phyloP scores from a whole-genome alignment of 2,329 filamentous ascomycete species.

The Epichloe glyceriae region DNA sequence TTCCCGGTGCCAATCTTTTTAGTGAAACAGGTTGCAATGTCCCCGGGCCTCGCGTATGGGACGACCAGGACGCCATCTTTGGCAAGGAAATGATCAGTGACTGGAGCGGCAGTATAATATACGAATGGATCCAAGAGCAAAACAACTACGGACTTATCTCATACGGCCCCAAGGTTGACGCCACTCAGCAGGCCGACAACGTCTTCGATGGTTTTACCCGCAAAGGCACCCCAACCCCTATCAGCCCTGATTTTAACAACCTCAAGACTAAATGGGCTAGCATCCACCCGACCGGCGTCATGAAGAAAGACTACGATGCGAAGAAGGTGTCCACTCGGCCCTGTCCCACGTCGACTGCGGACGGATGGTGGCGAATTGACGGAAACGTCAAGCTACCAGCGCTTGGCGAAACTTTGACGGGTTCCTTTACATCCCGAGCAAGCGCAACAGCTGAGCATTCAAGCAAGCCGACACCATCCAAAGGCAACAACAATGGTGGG shows the following conservation, averaged over 20 bases:
- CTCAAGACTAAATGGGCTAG: slow-evolving; percentile 65
- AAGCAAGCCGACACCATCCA: background rate
- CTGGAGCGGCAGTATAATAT: slow-evolving; percentile 69
- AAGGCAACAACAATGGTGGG: background rate
- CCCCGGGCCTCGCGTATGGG: slow-evolving; percentile 46
- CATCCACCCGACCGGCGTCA: slow-evolving; percentile 55
- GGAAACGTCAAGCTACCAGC: slow-evolving; percentile 58
- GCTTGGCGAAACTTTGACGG: slow-evolving; percentile 40
- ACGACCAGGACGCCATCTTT: slow-evolving; percentile 66
- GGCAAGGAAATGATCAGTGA: slow-evolving; percentile 56
- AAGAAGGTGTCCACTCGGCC: slow-evolving; percentile 46
- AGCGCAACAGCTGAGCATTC: slow-evolving; percentile 8
- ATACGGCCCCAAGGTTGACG: slow-evolving; percentile 50
- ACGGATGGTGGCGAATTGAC: slow-evolving; percentile 69
- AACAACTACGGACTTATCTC: slow-evolving; percentile 74
- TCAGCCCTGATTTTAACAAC: slow-evolving; percentile 66
- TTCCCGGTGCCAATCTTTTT: slow-evolving; percentile 83
- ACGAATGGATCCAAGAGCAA: slow-evolving; percentile 79
- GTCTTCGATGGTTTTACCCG: slow-evolving; percentile 55
- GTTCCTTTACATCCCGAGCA: slow-evolving; percentile 11
- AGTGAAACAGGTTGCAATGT: slow-evolving; percentile 79
- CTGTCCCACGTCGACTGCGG: slow-evolving; percentile 57
- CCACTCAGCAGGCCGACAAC: slow-evolving; percentile 37
- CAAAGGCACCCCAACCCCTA: slow-evolving; percentile 59
- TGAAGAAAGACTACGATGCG: slow-evolving; percentile 51